Percentiles rank a stretch among this genome's conserved stretches.
Evolutionary conservation across 805 yeast species (phyloP).

Genomic region (Tetrapisispora taiwanensis): DNA sequence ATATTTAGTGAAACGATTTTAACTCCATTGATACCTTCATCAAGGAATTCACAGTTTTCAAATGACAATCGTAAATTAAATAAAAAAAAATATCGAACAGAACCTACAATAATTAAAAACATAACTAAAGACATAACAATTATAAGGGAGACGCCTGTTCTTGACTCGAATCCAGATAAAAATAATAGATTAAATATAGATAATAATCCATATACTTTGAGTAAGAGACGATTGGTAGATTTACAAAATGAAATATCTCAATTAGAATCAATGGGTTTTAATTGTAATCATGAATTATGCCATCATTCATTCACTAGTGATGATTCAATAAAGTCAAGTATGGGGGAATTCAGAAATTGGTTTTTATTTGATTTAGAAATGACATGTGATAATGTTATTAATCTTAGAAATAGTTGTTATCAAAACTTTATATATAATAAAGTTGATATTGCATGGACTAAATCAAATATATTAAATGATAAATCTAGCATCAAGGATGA

Average conservation of each 20-base stretch:
- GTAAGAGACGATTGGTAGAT: slow-evolving; percentile 10
- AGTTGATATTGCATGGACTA: slow-evolving; percentile 16
- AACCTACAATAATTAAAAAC: too few relatives aligned
- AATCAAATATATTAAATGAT: slow-evolving; percentile 8
- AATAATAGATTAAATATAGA: background rate
- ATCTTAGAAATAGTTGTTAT: slow-evolving; percentile 24
- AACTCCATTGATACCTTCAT: background rate
- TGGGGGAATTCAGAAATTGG: slow-evolving; percentile 15
- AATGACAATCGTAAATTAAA: too few relatives aligned
- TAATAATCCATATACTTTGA: slow-evolving; percentile 4
- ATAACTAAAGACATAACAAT: too few relatives aligned
- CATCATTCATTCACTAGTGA: slow-evolving; percentile 8
- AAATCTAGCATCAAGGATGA: background rate
- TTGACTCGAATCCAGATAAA: too few relatives aligned
- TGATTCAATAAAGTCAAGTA: background rate
- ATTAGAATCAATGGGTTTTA: slow-evolving; percentile 7
- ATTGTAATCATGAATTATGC: slow-evolving; percentile 17
- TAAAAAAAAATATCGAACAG: too few relatives aligned
- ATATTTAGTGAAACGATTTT: background rate
- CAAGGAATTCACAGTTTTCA: background rate
- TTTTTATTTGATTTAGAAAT: slow-evolving; percentile 28
- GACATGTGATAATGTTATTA: slow-evolving; percentile 14
- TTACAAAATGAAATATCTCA: slow-evolving; percentile 16
- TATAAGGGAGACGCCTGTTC: too few relatives aligned
- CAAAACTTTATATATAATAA: slow-evolving; percentile 17